Evolutionary conservation across 257 asterid species (phyloP), one percentile per base, ranked within the genome.

Genomic region (Haberlea rhodopensis): DNA sequence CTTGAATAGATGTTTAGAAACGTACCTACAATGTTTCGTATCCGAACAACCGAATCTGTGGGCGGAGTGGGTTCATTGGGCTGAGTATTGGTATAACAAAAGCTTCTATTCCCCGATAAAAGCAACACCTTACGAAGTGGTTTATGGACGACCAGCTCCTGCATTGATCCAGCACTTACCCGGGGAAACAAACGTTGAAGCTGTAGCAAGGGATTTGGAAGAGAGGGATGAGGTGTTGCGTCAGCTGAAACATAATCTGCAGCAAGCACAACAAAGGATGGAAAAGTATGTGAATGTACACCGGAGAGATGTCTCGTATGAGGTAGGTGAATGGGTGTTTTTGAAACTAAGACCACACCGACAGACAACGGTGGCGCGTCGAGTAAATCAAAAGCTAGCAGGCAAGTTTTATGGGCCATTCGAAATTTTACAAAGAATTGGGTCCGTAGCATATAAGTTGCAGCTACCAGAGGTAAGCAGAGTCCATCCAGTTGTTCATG

Each of bases 1-100:
- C 9, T 59, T 45, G 0, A 46, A 68, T 27, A 9, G 22, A 15
- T 58, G 48, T 10, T 26, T 68, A 19, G 60, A 58, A 20, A 64
- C 11, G 5, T 58, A 68, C 9, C 22, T 68, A 0, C 18, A 66
- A 24, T 68, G 61, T 13, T 69, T 60, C 1, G 5, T 0, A 23
- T 21, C n/a, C 0, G 19, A 22, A 0, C 19, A 26, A 4, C 73
- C 62, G 0, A 58, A 26, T 5, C 18, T 46, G 0, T 69, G 54
- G 71, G 0, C 0, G 0, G 0, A 21, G 2, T 66, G 56, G 32
- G 26, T 61, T 2, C 54, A 53, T 4, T 9, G 34, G 0, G 71
- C 55, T 1, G 25, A 66, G 22, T 66, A 53, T 49, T 66, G 62
- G 71, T 34, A 66, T 15, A 31, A 66, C 20, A 66, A 54, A 6